These are phyloP conservation scores for Rhynchospora breviuscula DNA, from an alignment of 176 grass and related monocot genomes.

Conservation along the genomic window DNA sequence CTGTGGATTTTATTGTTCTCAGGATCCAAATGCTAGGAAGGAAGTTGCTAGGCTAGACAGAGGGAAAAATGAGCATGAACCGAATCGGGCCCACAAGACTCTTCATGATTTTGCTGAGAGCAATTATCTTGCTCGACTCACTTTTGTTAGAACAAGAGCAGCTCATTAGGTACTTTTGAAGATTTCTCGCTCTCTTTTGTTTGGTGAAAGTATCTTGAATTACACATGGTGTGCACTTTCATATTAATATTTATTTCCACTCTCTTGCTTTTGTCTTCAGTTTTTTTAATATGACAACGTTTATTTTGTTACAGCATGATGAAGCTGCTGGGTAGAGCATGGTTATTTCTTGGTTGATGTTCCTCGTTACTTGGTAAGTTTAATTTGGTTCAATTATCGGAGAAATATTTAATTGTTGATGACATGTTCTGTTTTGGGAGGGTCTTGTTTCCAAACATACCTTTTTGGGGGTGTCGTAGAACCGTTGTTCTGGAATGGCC, in stretches of 20 bases:
- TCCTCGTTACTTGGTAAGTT: background rate
- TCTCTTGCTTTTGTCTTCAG: background rate
- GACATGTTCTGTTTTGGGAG: background rate
- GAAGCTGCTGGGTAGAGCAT: slow-evolving; percentile 12
- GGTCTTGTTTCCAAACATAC: no score
- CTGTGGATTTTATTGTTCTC: slow-evolving; percentile 6
- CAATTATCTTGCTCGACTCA: slow-evolving; percentile 64
- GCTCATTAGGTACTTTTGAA: slow-evolving; percentile 6
- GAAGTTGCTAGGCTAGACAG: slow-evolving; percentile 52
- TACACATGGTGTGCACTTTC: background rate
- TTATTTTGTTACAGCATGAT: background rate
- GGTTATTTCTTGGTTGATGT: background rate
- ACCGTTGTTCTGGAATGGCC: no score
- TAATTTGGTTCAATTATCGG: background rate
- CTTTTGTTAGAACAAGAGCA: slow-evolving; percentile 54
- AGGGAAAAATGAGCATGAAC: slow-evolving; percentile 50
- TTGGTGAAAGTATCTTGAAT: background rate
- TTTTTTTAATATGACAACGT: background rate
- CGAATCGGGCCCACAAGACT: slow-evolving; percentile 48
- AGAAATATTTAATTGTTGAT: background rate
- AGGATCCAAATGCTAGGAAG: slow-evolving; percentile 71
- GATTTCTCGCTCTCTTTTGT: background rate
- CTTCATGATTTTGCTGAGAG: slow-evolving; percentile 93
- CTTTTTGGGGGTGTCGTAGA: no score
- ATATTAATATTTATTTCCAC: background rate